Conservation (phyloP, 345 rosid genomes). For the Adansonia digitata region DNA sequence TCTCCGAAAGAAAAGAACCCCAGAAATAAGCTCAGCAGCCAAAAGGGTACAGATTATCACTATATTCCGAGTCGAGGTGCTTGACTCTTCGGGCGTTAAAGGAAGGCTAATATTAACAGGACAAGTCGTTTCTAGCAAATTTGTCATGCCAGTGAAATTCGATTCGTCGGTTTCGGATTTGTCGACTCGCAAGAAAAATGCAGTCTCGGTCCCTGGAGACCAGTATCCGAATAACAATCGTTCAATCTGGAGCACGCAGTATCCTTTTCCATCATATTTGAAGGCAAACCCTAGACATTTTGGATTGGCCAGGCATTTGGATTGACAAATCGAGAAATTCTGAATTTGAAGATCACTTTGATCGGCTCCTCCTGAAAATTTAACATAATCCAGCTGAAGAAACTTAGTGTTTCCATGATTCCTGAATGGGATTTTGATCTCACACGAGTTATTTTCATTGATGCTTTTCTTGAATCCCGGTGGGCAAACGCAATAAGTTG, state of each 20-base stretch:
- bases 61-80: slow-evolving; percentile 40
- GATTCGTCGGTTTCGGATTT: slow-evolving; percentile 25
- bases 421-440: slow-evolving; percentile 24
- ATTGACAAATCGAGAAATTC: slow-evolving; percentile 32
- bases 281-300: slow-evolving; percentile 47
- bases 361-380: slow-evolving; percentile 40
- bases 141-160: slow-evolving; percentile 49
- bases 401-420: slow-evolving; percentile 28
- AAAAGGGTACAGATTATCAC: slow-evolving; percentile 45
- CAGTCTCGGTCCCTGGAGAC: slow-evolving; percentile 49
- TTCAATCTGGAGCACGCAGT: slow-evolving; percentile 45
- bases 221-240: slow-evolving; percentile 39
- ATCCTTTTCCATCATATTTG: slow-evolving; percentile 50
- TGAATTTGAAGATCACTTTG: slow-evolving; percentile 14
- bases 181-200: slow-evolving; percentile 46
- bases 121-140: slow-evolving; percentile 44
- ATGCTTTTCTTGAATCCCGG: slow-evolving; percentile 34
- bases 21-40: slow-evolving; percentile 51
- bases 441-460: slow-evolving; percentile 18
- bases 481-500: slow-evolving; percentile 42
- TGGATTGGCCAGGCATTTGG: slow-evolving; percentile 23
- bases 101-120: slow-evolving; percentile 49
- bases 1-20: slow-evolving; percentile 48
- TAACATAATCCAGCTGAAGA: slow-evolving; percentile 55
- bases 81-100: slow-evolving; percentile 42